Base-by-base conservation (phyloP, 2,329 filamentous ascomycete genomes). In the Teratosphaeria epicoccoides region DNA sequence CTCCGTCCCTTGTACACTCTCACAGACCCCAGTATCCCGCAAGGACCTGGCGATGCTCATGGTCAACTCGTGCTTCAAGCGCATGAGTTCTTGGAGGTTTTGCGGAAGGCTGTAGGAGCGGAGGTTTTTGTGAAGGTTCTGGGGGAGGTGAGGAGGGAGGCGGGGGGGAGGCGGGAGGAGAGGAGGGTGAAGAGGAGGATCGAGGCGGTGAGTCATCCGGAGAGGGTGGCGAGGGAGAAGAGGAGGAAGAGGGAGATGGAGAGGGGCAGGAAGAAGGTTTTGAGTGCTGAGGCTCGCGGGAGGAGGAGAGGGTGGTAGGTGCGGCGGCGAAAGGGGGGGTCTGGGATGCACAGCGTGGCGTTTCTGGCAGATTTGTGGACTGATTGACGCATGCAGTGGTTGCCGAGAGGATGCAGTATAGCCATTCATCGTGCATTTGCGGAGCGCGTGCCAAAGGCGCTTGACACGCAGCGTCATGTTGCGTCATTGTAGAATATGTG, bases 171-270 rank as follows among this genome's bases (percentile, higher is more conserved):
- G 62, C 77, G 93, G 59, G 81, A 88, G 65, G 80, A 83, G 62
- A 76, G 94, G 57, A 81, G 85, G 50, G 81, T 78, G 57, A 98
- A 98, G 79, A 80, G 93, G 63, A 87, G 88, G 70, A 87, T 97
- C 57, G 90, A 94, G 66, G 87, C 87, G 10, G 83, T 98, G 23
- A 79, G 79, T 47, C 81, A 85, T 63, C 93, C 93, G 1, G 91
- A 93, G 71, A 84, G 77, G 65, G 82, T 83, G 61, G 87, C 83
- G 24, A 76, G 78, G 63, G 83, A 85, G 61, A 96, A 96, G 81
- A 82, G 80, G 66, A 87, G 84, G 74, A 89, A 85, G 74, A 78
- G 86, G 56, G 88, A 93, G 66, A 82, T 84, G 74, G 93, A 93
- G 76, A 89, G 84, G 72, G 84, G 85, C 61, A 82, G 83, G 69